Percentiles rank a stretch among this genome's conserved stretches.
These are phyloP conservation scores for Claviceps citrina DNA, from an alignment of 2,329 filamentous ascomycete genomes.

Conservation along the genomic window DNA sequence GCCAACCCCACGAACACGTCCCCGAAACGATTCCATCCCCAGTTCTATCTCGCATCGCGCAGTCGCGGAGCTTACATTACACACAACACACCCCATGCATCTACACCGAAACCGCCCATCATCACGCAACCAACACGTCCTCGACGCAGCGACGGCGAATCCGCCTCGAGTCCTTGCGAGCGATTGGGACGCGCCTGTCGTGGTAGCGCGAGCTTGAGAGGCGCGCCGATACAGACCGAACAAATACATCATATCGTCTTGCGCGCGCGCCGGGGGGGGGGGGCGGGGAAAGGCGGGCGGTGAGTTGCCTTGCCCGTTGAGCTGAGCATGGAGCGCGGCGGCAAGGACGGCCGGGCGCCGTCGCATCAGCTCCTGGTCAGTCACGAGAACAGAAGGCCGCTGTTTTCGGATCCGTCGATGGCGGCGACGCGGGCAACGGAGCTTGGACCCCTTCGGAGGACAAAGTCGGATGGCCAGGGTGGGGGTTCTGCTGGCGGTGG, in stretches of 20 bases:
- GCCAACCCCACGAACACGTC: no score
- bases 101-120: no score
- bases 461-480: constrained; percentile 13
- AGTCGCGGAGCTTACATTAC: no score
- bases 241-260: no score
- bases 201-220: constrained; percentile 4
- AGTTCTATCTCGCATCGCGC: no score
- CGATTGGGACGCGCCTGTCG: constrained; percentile 1
- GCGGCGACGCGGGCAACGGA: constrained; percentile 11
- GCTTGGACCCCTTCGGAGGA: constrained; percentile 8
- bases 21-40: no score
- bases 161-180: not conserved
- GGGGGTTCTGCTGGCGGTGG: constrained; percentile 5
- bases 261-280: no score
- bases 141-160: not conserved
- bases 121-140: not conserved
- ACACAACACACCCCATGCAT: no score
- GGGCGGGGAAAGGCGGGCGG: no score
- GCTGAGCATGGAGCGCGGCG: constrained; percentile 7
- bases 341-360: not conserved
- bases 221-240: not conserved
- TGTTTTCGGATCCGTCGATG: constrained; percentile 19
- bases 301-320: not conserved
- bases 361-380: constrained; percentile 21
- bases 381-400: constrained; percentile 24